phyloP scores from a whole-genome alignment of 129 eudicot genomes.

The Lactuca sativa region DNA sequence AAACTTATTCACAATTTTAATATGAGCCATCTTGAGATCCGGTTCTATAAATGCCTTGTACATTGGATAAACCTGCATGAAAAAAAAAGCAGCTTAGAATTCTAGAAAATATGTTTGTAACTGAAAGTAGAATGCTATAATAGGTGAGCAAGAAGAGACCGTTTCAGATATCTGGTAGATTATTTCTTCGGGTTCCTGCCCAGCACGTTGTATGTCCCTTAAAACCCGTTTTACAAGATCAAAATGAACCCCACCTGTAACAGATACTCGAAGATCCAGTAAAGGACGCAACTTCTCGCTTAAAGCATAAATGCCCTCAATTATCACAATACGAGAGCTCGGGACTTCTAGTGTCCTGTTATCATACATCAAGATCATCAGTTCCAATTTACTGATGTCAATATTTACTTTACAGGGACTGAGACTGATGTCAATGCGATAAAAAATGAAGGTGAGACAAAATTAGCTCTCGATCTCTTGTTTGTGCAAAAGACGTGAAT shows the following conservation, averaged over 20 bases:
- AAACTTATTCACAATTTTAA: conserved; percentile 84
- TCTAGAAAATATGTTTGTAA: neutral
- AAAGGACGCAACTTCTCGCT: conserved; percentile 86
- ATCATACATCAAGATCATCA: neutral
- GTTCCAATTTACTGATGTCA: too few species aligned
- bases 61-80: conserved; percentile 88
- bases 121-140: too few species aligned
- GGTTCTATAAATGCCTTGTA: conserved; percentile 99
- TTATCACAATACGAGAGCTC: conserved; percentile 82
- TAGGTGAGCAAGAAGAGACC: conserved; percentile 18
- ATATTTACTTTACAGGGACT: too few species aligned
- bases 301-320: conserved; percentile 94
- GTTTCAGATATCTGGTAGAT: conserved; percentile 98
- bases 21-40: conserved; percentile 89
- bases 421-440: too few species aligned
- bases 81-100: too few species aligned
- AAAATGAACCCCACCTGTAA: conserved; percentile 97
- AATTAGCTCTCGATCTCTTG: too few species aligned
- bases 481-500: too few species aligned
- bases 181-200: conserved; percentile 93
- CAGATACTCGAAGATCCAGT: conserved; percentile 95
- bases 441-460: too few species aligned
- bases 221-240: conserved; percentile 97
- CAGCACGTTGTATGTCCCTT: conserved; percentile 97
- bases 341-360: conserved; percentile 92